Evolutionary conservation across 805 yeast genomes (phyloP), one percentile per base, ranked within the genome.

Genomic region (Kodamaea jinghongensis): DNA sequence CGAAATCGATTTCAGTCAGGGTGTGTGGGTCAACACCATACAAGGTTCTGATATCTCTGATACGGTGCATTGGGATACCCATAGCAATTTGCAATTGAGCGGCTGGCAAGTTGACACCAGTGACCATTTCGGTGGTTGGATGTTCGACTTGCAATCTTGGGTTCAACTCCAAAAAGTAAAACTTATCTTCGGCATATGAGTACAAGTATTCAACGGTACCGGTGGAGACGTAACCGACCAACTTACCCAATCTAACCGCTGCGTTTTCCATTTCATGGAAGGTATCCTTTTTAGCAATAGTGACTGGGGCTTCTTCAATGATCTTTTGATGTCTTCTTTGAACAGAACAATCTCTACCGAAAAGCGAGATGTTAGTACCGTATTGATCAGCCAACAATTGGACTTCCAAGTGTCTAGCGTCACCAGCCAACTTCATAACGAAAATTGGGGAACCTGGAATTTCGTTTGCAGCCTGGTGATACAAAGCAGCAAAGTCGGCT

Each of bases 71-170:
- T 49, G 99, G 98, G 45, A 93, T 79, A 78, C 99, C 99, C 99
- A 93, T 93, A 48, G 99, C 98, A 67, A 93, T 87, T 71, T 93
- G 99, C 51, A 93, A 79, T 71, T 93, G 99, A 28, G 99, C 96
- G 43, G 97, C 96, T 20, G 99, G 99, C 61, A 93, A 76, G 61
- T 93, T 95, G 39, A 93, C 97, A 50, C 99, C 99, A 16, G 96
- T 84, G 42, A 89, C 99, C 99, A 93, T 93, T 72, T 93, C 99
- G 29, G 99, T 93, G 32, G 99, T 93, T 57, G 99, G 99, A 76
- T 93, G 99, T 76, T 93, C 99, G 44, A 93, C 99, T 75, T 93
- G 99, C 64, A 93, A 76, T 76, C 99, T 86, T 56, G 99, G 99
- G 65, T 93, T 93, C 63, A 93, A 78, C 71, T 93, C 99, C 62